Base-by-base conservation (phyloP, 2,329 filamentous ascomycete species). In the Neopestalotiopsis rosae region DNA sequence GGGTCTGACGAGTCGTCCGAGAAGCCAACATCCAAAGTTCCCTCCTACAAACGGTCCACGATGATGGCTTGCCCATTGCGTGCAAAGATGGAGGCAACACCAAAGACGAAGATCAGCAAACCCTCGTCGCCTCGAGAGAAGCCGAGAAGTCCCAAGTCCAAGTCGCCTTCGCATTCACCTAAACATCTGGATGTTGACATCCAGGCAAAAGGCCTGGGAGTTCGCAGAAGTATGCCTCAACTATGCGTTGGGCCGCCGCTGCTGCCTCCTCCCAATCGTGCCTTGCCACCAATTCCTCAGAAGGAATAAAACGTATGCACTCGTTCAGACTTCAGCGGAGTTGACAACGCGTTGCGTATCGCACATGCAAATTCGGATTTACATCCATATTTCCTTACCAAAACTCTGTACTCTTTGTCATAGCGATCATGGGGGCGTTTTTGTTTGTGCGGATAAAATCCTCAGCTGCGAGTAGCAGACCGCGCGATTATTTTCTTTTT, bases 241-340 rank as follows among this genome's bases (percentile, higher is more conserved):
- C 69, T 72, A 6, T 65, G 32, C n/a, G 68, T 71, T 20, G 70
- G 68, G 17, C 70, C 70, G 34, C 70, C 70, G 5, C 67, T 69
- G 12, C 34, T 66, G 10, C 70, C 70, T 30, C 70, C 70, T 5
- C 70, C 70, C 1, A 72, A 62, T 12, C 65, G 70, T 14, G 70
- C 70, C 56, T 66, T 72, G n/a, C 70, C 70, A 40, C 69, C 70
- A 13, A 70, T 71, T 52, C 70, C 70, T 2, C 68, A 69, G 57
- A 71, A 71, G 49, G 24, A 63, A 49, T 42, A 67, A 56, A 30
- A 34, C 9, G 63, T 45, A 32, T 24, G 40, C n/a, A 20, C 59
- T 5, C 57, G 24, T 13, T 59, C 30, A 52, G 45, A 52, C 5
- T 52, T 6, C 45, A 17, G 20, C 45, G 45, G 45, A 9, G 17